Evolutionary conservation across 192 early-diverging fungal species (phyloP).

Genomic region (Irineochytrium annulatum): DNA sequence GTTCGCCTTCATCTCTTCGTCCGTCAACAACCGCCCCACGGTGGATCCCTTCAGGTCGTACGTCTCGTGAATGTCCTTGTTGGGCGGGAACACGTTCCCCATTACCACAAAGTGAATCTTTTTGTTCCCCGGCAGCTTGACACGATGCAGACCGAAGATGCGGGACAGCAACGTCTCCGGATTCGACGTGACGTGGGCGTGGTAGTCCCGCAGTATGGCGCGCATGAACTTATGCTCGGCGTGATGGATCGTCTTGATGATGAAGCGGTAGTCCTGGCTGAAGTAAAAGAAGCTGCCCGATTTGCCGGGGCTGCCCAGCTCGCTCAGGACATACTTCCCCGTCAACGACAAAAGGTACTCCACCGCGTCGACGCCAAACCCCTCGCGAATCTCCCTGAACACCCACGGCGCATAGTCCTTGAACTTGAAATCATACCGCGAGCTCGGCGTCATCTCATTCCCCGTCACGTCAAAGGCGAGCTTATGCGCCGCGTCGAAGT

Average conservation of each 20-base stretch:
- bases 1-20: constrained; percentile 71
- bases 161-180: constrained; percentile 90
- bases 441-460: constrained; percentile 91
- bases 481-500: constrained; percentile 88
- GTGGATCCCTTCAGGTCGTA: constrained; percentile 96
- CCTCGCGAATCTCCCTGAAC: constrained; percentile 84
- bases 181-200: constrained; percentile 82
- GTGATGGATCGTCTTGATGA: constrained; percentile 97
- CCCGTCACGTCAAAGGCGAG: constrained; percentile 95
- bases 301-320: constrained; percentile 92
- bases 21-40: constrained; percentile 74
- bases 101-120: constrained; percentile 99
- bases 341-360: constrained; percentile 95
- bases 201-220: constrained; percentile 81
- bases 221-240: constrained; percentile 93
- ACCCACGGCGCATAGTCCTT: constrained; percentile 99
- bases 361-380: constrained; percentile 81
- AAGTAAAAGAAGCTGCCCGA: constrained; percentile 98
- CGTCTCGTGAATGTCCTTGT: constrained; percentile 93
- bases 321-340: constrained; percentile 93
- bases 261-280: constrained; percentile 95
- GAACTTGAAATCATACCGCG: constrained; percentile 98
- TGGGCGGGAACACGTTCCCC: constrained; percentile 96
- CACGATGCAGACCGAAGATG: constrained; percentile 93
- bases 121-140: constrained; percentile 85